These are phyloP conservation scores for Fusarium oxysporum DNA, from an alignment of 2,329 filamentous ascomycete genomes.

Conservation along the genomic window DNA sequence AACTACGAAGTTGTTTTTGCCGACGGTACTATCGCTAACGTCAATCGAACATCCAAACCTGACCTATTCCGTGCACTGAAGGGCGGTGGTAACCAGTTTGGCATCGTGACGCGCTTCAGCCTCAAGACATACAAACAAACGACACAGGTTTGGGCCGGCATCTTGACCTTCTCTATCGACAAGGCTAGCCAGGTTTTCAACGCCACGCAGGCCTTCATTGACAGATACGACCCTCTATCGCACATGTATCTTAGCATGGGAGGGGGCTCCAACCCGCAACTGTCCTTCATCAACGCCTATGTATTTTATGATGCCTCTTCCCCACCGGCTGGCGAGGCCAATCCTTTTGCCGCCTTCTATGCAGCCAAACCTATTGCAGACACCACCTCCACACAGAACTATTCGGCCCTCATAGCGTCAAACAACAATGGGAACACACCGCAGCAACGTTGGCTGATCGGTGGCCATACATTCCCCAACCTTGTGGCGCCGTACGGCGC, in stretches of 20 bases:
- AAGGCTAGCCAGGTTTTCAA: neutral
- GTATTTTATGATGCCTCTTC: neutral
- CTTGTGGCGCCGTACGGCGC: neutral
- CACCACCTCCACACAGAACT: neutral
- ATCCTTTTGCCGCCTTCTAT: neutral
- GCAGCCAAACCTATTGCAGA: neutral
- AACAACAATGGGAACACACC: neutral
- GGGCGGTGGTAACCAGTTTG: neutral
- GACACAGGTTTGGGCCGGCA: neutral
- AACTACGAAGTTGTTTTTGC: neutral
- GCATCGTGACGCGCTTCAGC: neutral
- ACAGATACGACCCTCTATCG: neutral
- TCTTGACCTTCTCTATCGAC: neutral
- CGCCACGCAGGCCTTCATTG: neutral
- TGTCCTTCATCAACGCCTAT: neutral
- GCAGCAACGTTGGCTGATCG: neutral
- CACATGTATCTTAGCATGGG: neutral
- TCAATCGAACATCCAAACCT: neutral
- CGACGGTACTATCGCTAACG: rapidly evolving
- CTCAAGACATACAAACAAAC: neutral
- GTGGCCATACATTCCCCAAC: neutral
- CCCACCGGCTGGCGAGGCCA: neutral
- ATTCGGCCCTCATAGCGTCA: neutral
- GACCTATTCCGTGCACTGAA: neutral
- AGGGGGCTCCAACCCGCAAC: neutral